Base-by-base conservation (phyloP, 2,329 filamentous ascomycete genomes). In the Colletotrichum sojae region DNA sequence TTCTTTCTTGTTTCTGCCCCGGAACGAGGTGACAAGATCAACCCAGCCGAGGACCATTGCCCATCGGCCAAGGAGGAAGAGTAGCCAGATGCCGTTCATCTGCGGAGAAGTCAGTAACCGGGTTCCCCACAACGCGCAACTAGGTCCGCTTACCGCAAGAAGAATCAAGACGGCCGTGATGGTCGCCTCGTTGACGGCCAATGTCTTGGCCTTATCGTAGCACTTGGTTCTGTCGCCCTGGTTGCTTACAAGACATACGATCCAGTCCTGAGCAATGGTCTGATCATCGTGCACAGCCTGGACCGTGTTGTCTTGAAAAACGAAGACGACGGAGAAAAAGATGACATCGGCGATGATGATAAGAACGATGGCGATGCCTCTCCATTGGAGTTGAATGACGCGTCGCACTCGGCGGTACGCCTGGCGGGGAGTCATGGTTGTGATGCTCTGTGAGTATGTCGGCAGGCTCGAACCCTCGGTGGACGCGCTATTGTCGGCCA, bases 331-430 rank as follows among this genome's bases (percentile, higher is more conserved):
- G 2, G 95, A 91, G 81, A 98, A 98, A 85, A 97, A 97, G 75
- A 98, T 90, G 71, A 98, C 94, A 78, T 98, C 95, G 69, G 90
- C 88, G 67, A 98, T 88, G 73, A 98, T 97, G 77, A 98, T 92
- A 60, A 97, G 84, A 15, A 98, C 94, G 70, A 98, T 93, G 51
- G 90, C 89, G 69, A 98, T 95, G 52, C 95, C 95, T 74, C 95
- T 89, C 96, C 96, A 99, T 80, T 99, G 96, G 4, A 98, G 88
- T 77, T 93, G 90, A 45, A 99, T 88, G 18, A 98, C 94, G 73
- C 94, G 92, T 72, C 91, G 90, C 45, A 99, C 89, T 74, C 96
- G 90, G 71, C 93, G 91, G 78, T 97, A 98, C 2, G 97, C 94
- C 76, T 97, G 94, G 62, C 93, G 90, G 12, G 95, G 94, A 9